A percentile compares a stretch with the other conserved stretches of the same genome.
These are phyloP conservation scores for Kuraishia floccosa DNA, from an alignment of 805 yeast species.

Conservation along the genomic window DNA sequence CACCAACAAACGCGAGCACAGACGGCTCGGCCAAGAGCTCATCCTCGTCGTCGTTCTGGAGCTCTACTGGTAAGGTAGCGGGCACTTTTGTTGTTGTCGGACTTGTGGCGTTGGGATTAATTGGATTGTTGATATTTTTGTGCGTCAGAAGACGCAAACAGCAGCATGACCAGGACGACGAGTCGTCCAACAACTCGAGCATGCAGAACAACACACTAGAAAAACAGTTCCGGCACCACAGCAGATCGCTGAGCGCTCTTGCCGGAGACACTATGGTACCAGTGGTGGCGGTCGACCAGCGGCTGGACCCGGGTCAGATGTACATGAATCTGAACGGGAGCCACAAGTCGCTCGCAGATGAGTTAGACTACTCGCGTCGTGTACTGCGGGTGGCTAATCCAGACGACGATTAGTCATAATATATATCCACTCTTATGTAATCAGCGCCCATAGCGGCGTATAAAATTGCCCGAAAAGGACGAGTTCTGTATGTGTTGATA, in stretches of 20 bases:
- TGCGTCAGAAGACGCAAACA: constrained; percentile 10
- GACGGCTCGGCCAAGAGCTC: constrained; percentile 1
- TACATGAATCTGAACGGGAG: constrained; percentile 34
- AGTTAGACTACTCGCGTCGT: constrained; percentile 44
- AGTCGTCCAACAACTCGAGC: not conserved
- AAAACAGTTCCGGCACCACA: not conserved
- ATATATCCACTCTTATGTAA: too few relatives aligned
- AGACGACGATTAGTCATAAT: constrained; percentile 4
- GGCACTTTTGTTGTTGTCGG: constrained; percentile 82
- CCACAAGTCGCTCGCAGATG: constrained; percentile 36
- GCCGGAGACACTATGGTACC: constrained; percentile 11
- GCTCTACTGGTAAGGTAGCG: constrained; percentile 66
- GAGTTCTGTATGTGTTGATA: too few relatives aligned
- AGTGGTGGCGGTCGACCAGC: constrained; percentile 34
- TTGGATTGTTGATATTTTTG: constrained; percentile 31
- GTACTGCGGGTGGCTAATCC: constrained; percentile 44
- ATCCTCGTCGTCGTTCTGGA: constrained; percentile 33
- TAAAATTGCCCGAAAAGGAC: too few relatives aligned
- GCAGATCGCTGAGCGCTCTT: constrained; percentile 1
- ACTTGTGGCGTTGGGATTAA: constrained; percentile 34
- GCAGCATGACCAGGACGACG: constrained; percentile 1
- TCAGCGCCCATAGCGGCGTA: too few relatives aligned
- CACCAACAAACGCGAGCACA: not conserved
- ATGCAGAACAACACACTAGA: not conserved
- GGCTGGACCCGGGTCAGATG: constrained; percentile 47